Evolutionary conservation across 1,284 basidiomycete species (phyloP).

Genomic region (Trichosporon faecale): DNA sequence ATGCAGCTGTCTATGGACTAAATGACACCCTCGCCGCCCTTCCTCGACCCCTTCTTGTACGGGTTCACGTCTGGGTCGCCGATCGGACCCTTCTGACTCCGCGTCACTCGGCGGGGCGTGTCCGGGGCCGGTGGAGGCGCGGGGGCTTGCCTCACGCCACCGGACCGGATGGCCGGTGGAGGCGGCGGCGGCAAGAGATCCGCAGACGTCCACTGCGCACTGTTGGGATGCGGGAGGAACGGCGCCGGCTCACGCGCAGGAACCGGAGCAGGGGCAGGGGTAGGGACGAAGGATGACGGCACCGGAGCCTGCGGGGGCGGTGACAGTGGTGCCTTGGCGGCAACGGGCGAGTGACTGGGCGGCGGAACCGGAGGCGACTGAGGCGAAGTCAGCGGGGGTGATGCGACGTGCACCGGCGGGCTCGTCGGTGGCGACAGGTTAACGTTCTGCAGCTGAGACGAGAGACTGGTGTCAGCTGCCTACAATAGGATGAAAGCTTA

Average conservation of each 20-base stretch:
- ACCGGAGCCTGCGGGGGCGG: conserved; percentile 23
- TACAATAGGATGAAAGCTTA: conserved; percentile 24
- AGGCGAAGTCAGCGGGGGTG: conserved; percentile 13
- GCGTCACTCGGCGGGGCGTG: conserved; percentile 41
- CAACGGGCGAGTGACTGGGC: conserved; percentile 11
- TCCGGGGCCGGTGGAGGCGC: conserved; percentile 27
- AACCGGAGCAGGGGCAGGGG: conserved; percentile 8
- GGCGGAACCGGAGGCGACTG: conserved; percentile 18
- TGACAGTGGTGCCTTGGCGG: conserved; percentile 13
- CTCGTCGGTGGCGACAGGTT: conserved; percentile 19
- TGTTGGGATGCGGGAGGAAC: conserved; percentile 43
- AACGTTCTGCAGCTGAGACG: conserved; percentile 29
- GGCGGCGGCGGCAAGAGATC: conserved; percentile 51
- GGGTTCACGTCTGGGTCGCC: conserved; percentile 45
- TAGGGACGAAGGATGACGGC: conserved; percentile 19
- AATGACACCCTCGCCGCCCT: conserved; percentile 46
- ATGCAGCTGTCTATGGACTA: conserved; percentile 18
- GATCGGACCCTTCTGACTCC: conserved; percentile 36
- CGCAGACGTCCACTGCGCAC: conserved; percentile 43
- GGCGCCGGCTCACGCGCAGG: conserved; percentile 13
- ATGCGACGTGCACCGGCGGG: conserved; percentile 13
- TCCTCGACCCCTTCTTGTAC: conserved; percentile 38
- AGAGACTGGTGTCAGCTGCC: conserved; percentile 14
- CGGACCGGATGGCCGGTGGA: conserved; percentile 43
- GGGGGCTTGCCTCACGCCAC: conserved; percentile 36